phyloP scores from a whole-genome alignment of 2,329 filamentous ascomycete genomes.

The Gaeumannomyces sp. region DNA sequence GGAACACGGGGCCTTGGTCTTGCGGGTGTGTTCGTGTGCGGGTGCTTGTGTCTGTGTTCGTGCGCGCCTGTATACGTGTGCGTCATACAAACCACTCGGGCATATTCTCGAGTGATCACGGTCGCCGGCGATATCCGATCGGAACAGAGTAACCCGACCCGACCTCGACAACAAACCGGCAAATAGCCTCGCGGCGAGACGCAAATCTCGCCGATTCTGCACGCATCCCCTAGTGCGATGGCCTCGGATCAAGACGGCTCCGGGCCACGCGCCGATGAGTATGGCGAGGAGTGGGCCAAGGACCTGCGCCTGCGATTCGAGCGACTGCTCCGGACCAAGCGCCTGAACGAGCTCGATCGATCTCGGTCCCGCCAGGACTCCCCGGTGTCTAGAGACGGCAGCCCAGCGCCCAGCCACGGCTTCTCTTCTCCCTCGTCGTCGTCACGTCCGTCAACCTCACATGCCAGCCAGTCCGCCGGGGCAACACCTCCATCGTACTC shows the following conservation, averaged over 20 bases:
- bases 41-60: neutral
- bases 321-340: constrained; percentile 76
- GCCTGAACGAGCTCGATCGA: constrained; percentile 75
- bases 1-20: neutral
- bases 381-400: constrained; percentile 41
- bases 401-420: constrained; percentile 43
- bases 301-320: constrained; percentile 81
- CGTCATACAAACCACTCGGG: neutral
- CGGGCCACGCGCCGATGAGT: constrained; percentile 30
- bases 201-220: neutral
- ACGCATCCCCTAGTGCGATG: constrained; percentile 18
- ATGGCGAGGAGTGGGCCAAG: constrained; percentile 69
- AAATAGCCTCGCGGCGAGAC: neutral
- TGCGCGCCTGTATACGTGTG: neutral
- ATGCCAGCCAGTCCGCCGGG: constrained; percentile 15
- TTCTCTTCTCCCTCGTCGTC: constrained; percentile 29
- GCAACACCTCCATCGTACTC: constrained; percentile 41
- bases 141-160: neutral
- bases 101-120: constrained; percentile 3
- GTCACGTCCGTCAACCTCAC: constrained; percentile 12
- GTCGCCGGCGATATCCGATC: neutral
- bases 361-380: constrained; percentile 55
- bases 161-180: neutral
- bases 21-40: neutral
- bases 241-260: constrained; percentile 20